A percentile compares a stretch with the other conserved stretches of the same genome.
phyloP scores from a whole-genome alignment of 768 basidiomycete species.

The Pleurotus tuber-regium region DNA sequence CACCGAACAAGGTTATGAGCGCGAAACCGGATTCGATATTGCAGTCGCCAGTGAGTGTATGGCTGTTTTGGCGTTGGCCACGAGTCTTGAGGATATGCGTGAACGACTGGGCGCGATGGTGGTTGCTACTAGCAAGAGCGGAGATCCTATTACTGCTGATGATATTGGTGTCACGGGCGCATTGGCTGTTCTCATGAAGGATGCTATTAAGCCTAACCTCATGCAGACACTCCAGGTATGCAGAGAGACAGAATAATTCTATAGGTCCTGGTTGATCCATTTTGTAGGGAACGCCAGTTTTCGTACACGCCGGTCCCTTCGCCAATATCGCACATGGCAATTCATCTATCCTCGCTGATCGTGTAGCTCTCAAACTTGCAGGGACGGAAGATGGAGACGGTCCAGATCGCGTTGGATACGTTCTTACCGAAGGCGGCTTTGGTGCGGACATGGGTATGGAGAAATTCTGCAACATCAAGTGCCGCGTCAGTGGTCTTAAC shows the following conservation, averaged over 20 bases:
- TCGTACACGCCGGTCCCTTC: slow-evolving; percentile 98
- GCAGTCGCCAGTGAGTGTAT: slow-evolving; percentile 97
- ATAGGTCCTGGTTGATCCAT: slow-evolving; percentile 12
- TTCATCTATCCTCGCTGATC: slow-evolving; percentile 97
- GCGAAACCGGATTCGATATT: slow-evolving; percentile 94
- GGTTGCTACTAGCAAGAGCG: slow-evolving; percentile 88
- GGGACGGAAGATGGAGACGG: slow-evolving; percentile 92
- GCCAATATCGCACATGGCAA: slow-evolving; percentile 99
- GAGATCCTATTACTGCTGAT: slow-evolving; percentile 92
- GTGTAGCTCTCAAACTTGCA: slow-evolving; percentile 93
- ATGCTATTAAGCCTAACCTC: slow-evolving; percentile 97
- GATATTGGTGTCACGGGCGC: slow-evolving; percentile 95
- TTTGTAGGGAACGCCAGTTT: slow-evolving; percentile 90
- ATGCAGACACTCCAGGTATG: slow-evolving; percentile 95
- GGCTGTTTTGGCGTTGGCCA: slow-evolving; percentile 94
- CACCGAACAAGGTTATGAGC: slow-evolving; percentile 87
- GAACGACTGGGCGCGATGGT: slow-evolving; percentile 95
- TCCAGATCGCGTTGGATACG: slow-evolving; percentile 82
- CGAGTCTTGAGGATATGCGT: slow-evolving; percentile 87
- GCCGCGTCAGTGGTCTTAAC: slow-evolving; percentile 85
- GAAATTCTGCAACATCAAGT: slow-evolving; percentile 99
- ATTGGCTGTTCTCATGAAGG: slow-evolving; percentile 96
- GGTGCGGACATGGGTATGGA: slow-evolving; percentile 99
- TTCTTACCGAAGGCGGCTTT: slow-evolving; percentile 97
- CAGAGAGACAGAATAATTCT: no score